A percentile compares a stretch with the other conserved stretches of the same genome.
These are phyloP conservation scores for Alternaria sp. DNA, from an alignment of 2,329 filamentous ascomycete genomes.

Conservation along the genomic window DNA sequence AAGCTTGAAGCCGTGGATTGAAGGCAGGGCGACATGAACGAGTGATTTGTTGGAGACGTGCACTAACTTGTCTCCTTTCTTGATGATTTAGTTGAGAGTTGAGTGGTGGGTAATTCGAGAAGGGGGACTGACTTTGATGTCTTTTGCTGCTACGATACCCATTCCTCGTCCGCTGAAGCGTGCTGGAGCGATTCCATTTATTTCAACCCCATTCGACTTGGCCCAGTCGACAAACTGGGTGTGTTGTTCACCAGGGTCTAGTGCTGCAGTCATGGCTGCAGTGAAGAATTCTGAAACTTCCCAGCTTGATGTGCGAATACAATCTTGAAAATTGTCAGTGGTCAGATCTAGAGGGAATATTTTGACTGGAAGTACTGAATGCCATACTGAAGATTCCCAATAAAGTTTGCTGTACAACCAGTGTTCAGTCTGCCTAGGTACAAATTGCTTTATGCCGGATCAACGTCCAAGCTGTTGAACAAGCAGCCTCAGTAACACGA, in stretches of 20 bases:
- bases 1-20: conserved; percentile 60
- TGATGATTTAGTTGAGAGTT: conserved; percentile 29
- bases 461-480: not conserved
- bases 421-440: not conserved
- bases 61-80: conserved; percentile 70
- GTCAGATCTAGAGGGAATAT: not conserved
- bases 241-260: conserved; percentile 51
- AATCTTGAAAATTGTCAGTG: not conserved
- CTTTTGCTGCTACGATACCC: conserved; percentile 75
- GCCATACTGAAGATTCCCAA: not conserved
- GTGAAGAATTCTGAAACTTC: not conserved
- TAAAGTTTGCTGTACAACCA: not conserved
- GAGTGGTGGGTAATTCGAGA: not conserved
- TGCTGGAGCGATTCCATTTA: conserved; percentile 72
- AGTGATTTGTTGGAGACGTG: conserved; percentile 70
- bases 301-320: not conserved
- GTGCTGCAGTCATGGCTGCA: conserved; percentile 38
- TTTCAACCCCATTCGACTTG: conserved; percentile 67
- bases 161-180: conserved; percentile 76
- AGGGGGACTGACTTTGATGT: conserved; percentile 65
- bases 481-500: not conserved
- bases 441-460: not conserved
- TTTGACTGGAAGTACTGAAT: not conserved
- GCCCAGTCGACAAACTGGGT: conserved; percentile 74
- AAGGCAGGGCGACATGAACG: conserved; percentile 66